Percentiles rank a stretch among this genome's conserved stretches.
phyloP scores from a whole-genome alignment of 805 yeast species.

The Wickerhamiella sergipiensis region DNA sequence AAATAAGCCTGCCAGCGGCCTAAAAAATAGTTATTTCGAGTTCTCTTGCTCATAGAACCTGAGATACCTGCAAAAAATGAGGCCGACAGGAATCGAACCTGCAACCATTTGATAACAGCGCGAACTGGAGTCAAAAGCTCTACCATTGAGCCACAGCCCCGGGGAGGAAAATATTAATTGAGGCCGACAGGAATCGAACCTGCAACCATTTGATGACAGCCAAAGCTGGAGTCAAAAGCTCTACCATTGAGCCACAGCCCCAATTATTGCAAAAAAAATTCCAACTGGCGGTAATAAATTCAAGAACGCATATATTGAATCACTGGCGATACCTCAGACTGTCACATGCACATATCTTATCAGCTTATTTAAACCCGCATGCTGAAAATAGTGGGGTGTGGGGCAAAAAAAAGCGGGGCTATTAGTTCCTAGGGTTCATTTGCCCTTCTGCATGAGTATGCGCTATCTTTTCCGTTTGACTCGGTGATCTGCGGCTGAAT shows the following conservation, averaged over 20 bases:
- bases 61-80: neutral
- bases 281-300: neutral
- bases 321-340: neutral
- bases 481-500: neutral
- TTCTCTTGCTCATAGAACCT: neutral
- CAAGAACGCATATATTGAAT: neutral
- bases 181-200: constrained; percentile 4
- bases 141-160: constrained; percentile 5
- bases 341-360: neutral
- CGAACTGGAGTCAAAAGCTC: constrained; percentile 4
- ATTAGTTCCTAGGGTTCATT: neutral
- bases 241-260: constrained; percentile 4
- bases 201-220: constrained; percentile 3
- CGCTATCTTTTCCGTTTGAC: neutral
- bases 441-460: neutral
- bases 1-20: no score
- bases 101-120: constrained; percentile 3
- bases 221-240: constrained; percentile 2
- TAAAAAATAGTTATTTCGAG: neutral
- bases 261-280: neutral
- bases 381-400: neutral
- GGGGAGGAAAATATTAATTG: neutral
- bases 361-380: neutral
- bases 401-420: no score
- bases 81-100: constrained; percentile 5